These are phyloP conservation scores for Fraxinus dipetala DNA, from an alignment of 305 asterid genomes.

Conservation along the genomic window DNA sequence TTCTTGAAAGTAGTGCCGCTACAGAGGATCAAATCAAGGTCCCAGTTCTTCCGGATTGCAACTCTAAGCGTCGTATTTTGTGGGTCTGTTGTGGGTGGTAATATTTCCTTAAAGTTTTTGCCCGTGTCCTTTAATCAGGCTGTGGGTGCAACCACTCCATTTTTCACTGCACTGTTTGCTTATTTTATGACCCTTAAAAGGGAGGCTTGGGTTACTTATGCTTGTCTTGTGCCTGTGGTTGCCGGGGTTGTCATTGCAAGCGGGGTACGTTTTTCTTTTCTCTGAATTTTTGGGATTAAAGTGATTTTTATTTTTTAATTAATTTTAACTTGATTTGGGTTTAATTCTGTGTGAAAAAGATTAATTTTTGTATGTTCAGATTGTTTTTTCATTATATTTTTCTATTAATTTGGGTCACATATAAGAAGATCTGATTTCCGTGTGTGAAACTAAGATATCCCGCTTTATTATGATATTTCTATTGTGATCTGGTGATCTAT, in stretches of 20 bases:
- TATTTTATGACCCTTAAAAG: constrained; percentile 69
- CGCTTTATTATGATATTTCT: not conserved
- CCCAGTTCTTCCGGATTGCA: constrained; percentile 69
- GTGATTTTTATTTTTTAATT: not conserved
- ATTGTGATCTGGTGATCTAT: not conserved
- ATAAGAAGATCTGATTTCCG: not conserved
- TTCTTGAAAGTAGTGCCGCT: constrained; percentile 72
- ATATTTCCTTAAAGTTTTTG: constrained; percentile 64
- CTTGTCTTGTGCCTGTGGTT: constrained; percentile 86
- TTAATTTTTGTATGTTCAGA: not conserved
- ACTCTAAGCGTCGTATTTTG: constrained; percentile 89
- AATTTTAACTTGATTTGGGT: not conserved
- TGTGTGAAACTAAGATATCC: not conserved
- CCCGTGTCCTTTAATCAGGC: constrained; percentile 98
- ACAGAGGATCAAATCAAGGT: constrained; percentile 84
- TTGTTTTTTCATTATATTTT: not conserved
- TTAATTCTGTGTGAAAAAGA: constrained; percentile 1
- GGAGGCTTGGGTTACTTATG: constrained; percentile 86
- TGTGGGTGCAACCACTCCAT: constrained; percentile 95
- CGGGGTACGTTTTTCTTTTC: constrained; percentile 55
- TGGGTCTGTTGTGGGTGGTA: constrained; percentile 94
- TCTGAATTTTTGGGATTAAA: not conserved
- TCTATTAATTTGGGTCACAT: not conserved
- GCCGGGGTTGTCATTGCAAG: constrained; percentile 94
- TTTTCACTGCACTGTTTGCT: constrained; percentile 91